Conservation (phyloP, 2,329 filamentous ascomycete genomes). For the Monilinia laxa region DNA sequence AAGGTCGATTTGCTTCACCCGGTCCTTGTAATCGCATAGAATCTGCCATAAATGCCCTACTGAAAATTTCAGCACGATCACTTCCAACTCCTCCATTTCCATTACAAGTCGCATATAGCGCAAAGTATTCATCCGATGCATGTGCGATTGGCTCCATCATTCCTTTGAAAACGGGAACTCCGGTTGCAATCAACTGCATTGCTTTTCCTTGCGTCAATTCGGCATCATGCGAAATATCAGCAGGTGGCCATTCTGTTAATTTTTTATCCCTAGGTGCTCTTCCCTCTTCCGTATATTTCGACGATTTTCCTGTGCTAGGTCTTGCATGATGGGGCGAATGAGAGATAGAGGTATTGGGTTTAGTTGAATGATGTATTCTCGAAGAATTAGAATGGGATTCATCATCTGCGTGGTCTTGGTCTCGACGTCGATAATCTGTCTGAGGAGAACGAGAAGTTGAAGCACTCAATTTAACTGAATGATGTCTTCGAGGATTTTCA, state of each 20-base stretch:
- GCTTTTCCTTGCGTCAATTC: constrained; percentile 55
- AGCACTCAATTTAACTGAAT: constrained; percentile 13
- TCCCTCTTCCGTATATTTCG: constrained; percentile 16
- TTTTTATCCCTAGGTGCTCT: constrained; percentile 27
- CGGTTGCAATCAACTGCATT: constrained; percentile 57
- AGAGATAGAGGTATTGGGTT: neutral
- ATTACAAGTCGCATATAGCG: constrained; percentile 53
- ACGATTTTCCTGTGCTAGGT: constrained; percentile 19
- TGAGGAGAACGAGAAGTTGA: constrained; percentile 15
- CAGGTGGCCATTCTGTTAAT: constrained; percentile 58
- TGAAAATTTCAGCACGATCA: constrained; percentile 30
- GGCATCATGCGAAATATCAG: constrained; percentile 49
- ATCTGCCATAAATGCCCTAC: constrained; percentile 27
- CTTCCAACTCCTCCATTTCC: constrained; percentile 44
- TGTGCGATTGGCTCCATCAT: constrained; percentile 55
- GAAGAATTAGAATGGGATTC: constrained; percentile 10
- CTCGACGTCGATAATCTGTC: constrained; percentile 7
- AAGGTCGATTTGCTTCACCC: constrained; percentile 46
- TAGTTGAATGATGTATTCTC: constrained; percentile 13
- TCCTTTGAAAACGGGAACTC: constrained; percentile 57
- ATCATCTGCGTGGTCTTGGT: constrained; percentile 10
- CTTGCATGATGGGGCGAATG: constrained; percentile 13
- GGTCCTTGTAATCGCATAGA: constrained; percentile 33
- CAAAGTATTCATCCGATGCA: constrained; percentile 53
- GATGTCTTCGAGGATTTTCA: constrained; percentile 13